A percentile compares a stretch with the other conserved stretches of the same genome.
Evolutionary conservation across 108 stramenopile genomes (phyloP).

Genomic region (Halocafeteria seosinensis): DNA sequence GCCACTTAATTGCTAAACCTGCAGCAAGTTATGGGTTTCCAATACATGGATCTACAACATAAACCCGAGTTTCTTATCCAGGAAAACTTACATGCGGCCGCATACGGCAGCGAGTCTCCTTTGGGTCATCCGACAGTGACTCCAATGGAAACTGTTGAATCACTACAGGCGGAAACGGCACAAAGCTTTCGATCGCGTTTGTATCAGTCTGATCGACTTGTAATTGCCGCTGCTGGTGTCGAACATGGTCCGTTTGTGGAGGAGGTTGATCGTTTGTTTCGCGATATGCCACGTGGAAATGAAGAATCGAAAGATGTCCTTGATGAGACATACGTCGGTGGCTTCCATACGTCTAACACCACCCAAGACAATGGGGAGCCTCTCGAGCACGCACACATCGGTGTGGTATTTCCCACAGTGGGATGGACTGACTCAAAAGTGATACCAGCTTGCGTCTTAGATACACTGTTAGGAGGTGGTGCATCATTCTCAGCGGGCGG

Average conservation of each 20-base stretch:
- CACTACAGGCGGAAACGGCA: slow-evolving; percentile 46
- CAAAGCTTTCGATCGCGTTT: slow-evolving; percentile 40
- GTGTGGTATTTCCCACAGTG: slow-evolving; percentile 71
- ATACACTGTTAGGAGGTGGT: slow-evolving; percentile 86
- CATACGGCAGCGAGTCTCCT: slow-evolving; percentile 8
- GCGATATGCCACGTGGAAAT: slow-evolving; percentile 23
- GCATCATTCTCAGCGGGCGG: slow-evolving; percentile 92
- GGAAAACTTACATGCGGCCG: slow-evolving; percentile 32
- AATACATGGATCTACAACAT: slow-evolving; percentile 47
- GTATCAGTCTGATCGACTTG: slow-evolving; percentile 52
- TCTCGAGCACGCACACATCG: slow-evolving; percentile 40
- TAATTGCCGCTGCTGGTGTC: slow-evolving; percentile 79
- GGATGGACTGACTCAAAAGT: slow-evolving; percentile 57
- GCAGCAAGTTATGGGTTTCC: neutral
- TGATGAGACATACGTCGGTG: neutral
- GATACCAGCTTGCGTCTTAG: slow-evolving; percentile 71
- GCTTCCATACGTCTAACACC: neutral
- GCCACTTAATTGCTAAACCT: neutral
- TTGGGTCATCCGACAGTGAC: slow-evolving; percentile 26
- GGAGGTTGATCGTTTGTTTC: slow-evolving; percentile 58
- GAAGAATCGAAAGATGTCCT: neutral
- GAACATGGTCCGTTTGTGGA: slow-evolving; percentile 68
- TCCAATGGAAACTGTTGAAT: slow-evolving; percentile 37
- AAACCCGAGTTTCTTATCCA: slow-evolving; percentile 36
- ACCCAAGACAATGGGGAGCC: neutral